These are phyloP conservation scores for Cladochytrium replicatum DNA, from an alignment of 192 early-diverging fungal genomes.

Conservation along the genomic window DNA sequence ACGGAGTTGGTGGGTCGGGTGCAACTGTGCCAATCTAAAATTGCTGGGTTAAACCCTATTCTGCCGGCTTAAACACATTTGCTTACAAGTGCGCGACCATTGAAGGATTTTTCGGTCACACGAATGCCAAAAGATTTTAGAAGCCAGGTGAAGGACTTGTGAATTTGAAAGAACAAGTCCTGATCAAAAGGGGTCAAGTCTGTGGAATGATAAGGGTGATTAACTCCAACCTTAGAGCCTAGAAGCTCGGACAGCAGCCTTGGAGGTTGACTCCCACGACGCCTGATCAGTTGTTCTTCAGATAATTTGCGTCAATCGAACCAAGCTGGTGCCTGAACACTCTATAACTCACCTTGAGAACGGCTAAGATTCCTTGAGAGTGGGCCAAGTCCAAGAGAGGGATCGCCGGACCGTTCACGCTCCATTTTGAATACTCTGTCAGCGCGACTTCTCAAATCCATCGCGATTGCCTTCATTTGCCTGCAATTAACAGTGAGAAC, in stretches of 20 bases:
- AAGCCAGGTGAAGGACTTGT: slow-evolving; percentile 49
- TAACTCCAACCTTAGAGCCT: slow-evolving; percentile 7
- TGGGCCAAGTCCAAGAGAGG: too few relatives aligned
- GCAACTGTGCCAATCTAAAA: too few relatives aligned
- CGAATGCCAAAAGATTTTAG: slow-evolving; percentile 43
- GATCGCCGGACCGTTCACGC: too few relatives aligned
- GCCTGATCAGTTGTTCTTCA: slow-evolving; percentile 41
- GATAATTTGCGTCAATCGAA: too few relatives aligned
- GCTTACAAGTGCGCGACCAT: slow-evolving; percentile 39
- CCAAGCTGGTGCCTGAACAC: too few relatives aligned
- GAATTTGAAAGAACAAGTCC: slow-evolving; percentile 53
- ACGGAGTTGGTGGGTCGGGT: too few relatives aligned
- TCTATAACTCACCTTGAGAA: too few relatives aligned
- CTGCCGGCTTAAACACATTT: too few relatives aligned
- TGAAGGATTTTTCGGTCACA: slow-evolving; percentile 35
- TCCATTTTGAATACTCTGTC: slow-evolving; percentile 33
- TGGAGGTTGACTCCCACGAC: slow-evolving; percentile 39
- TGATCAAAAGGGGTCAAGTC: slow-evolving; percentile 22
- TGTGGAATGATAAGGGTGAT: too few relatives aligned
- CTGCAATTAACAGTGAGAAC: slow-evolving; percentile 18
- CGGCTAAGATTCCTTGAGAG: too few relatives aligned
- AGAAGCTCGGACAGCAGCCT: slow-evolving; percentile 39
- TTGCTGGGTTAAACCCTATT: too few relatives aligned
- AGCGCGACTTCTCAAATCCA: slow-evolving; percentile 33
- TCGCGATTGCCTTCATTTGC: slow-evolving; percentile 44